Conservation (phyloP, 768 basidiomycete species). For the Tylopilus subfusipes region DNA sequence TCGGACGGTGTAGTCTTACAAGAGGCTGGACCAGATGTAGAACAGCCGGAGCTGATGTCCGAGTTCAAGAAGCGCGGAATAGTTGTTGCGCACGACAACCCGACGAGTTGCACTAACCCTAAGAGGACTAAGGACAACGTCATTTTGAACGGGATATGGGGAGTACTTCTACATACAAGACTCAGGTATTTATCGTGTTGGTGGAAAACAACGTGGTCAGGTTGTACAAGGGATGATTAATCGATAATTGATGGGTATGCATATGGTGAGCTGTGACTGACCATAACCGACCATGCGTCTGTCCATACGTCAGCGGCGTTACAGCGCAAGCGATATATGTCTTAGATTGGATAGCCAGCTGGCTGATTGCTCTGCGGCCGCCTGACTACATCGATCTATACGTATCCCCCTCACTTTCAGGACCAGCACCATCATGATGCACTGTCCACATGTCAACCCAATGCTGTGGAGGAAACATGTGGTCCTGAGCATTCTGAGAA, state of each 20-base stretch:
- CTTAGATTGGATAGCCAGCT: background rate
- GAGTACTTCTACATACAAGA: background rate
- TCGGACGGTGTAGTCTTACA: constrained; percentile 48
- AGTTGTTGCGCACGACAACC: constrained; percentile 10
- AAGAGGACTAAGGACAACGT: constrained; percentile 20
- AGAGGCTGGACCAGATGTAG: constrained; percentile 45
- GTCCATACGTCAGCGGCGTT: background rate
- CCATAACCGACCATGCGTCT: background rate
- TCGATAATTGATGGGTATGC: background rate
- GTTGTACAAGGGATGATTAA: background rate
- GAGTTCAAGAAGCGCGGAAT: constrained; percentile 28
- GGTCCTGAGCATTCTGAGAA: constrained; percentile 16
- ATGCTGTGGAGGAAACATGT: constrained; percentile 7
- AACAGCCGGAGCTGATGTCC: constrained; percentile 49
- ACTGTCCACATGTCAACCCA: constrained; percentile 42
- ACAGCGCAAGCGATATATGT: background rate
- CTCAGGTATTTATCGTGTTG: constrained; percentile 14
- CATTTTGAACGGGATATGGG: background rate
- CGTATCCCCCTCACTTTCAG: constrained; percentile 24
- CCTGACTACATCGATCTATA: constrained; percentile 28
- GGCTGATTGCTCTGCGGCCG: background rate
- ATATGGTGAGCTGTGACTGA: background rate
- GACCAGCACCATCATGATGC: constrained; percentile 27
- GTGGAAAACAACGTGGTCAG: background rate
- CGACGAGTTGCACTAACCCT: constrained; percentile 14